Conservation (phyloP, 1,139 yeast genomes). For the Zygosaccharomyces pseudobailii region DNA sequence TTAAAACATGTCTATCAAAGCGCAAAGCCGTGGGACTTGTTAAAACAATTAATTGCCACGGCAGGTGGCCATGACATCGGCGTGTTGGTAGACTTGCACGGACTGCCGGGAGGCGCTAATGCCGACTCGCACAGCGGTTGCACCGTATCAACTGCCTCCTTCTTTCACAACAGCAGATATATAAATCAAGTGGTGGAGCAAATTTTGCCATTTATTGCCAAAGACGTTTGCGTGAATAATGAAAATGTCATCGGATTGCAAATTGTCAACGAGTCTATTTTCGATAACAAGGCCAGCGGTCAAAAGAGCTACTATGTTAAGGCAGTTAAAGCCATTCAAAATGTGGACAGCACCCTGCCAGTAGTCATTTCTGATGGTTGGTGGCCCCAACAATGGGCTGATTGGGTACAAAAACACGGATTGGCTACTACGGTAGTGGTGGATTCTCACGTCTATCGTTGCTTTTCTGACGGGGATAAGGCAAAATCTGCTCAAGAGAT, state of each 20-base stretch:
- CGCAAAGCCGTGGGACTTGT: slow-evolving; percentile 57
- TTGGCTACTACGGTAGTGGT: slow-evolving; percentile 58
- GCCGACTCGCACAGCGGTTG: slow-evolving; percentile 77
- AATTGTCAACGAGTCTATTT: slow-evolving; percentile 78
- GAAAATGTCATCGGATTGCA: slow-evolving; percentile 81
- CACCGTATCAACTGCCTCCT: slow-evolving; percentile 61
- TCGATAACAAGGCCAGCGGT: slow-evolving; percentile 46
- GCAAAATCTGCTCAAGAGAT: slow-evolving; percentile 59
- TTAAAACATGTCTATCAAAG: slow-evolving; percentile 53
- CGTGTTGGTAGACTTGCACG: slow-evolving; percentile 81
- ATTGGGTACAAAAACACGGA: slow-evolving; percentile 49
- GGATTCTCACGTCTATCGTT: slow-evolving; percentile 83
- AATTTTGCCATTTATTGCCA: slow-evolving; percentile 55
- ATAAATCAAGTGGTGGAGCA: slow-evolving; percentile 40
- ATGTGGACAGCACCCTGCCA: slow-evolving; percentile 54
- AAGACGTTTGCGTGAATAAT: slow-evolving; percentile 51
- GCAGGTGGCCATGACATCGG: slow-evolving; percentile 50
- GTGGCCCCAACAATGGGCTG: slow-evolving; percentile 79
- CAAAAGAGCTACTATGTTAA: slow-evolving; percentile 63
- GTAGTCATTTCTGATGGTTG: slow-evolving; percentile 88
- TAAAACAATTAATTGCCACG: slow-evolving; percentile 32
- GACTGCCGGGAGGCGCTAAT: slow-evolving; percentile 90
- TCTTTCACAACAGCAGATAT: slow-evolving; percentile 41
- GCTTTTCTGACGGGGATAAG: slow-evolving; percentile 75
- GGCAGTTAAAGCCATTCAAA: slow-evolving; percentile 59